phyloP scores from a whole-genome alignment of 345 rosid genomes.

The Eutrema yunnanense region DNA sequence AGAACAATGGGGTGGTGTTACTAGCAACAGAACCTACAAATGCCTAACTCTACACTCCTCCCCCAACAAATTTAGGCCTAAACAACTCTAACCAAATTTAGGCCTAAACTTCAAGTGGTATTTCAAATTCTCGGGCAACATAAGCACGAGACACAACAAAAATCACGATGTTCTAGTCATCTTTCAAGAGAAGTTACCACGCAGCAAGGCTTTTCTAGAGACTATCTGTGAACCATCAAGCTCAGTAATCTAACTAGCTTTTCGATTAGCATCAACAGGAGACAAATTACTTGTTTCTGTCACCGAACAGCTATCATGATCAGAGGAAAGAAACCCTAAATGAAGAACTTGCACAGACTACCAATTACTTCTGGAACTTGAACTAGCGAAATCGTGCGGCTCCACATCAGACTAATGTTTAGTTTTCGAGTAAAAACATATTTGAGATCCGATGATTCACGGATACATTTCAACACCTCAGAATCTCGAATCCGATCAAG shows the following conservation, averaged over 20 bases:
- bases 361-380: background rate
- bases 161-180: background rate
- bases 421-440: background rate
- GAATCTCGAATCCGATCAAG: constrained; percentile 5
- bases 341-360: background rate
- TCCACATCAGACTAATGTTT: background rate
- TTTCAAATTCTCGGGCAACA: background rate
- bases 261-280: background rate
- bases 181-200: background rate
- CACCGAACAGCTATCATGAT: background rate
- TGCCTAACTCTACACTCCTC: background rate
- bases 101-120: background rate
- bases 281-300: background rate
- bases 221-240: constrained; percentile 6
- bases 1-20: background rate
- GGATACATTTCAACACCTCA: background rate
- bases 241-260: background rate
- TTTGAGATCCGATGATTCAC: background rate
- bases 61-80: background rate
- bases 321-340: background rate
- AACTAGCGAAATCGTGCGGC: background rate
- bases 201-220: background rate
- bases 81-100: background rate
- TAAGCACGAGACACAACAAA: background rate
- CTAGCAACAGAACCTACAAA: background rate